Conservation (phyloP, 1,284 basidiomycete genomes). For the Baeospora myosura region DNA sequence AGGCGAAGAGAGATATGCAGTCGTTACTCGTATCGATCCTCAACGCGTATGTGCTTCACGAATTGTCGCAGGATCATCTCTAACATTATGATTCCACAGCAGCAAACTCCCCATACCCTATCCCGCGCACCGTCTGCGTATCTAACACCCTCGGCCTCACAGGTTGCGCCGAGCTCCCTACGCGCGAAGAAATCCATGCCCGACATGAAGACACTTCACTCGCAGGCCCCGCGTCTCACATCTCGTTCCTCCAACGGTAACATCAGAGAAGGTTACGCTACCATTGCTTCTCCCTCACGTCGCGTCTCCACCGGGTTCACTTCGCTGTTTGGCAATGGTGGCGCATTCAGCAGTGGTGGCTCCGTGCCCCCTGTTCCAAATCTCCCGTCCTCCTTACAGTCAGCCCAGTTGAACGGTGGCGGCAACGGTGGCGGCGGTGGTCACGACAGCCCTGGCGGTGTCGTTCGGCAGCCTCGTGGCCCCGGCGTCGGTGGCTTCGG, state of each 20-base stretch:
- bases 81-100: conserved; percentile 25
- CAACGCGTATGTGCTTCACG: conserved; percentile 50
- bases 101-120: conserved; percentile 44
- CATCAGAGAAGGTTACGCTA: conserved; percentile 86
- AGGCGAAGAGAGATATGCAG: conserved; percentile 87
- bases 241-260: conserved; percentile 86
- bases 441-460: conserved; percentile 42
- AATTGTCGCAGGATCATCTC: conserved; percentile 9
- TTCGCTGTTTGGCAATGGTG: conserved; percentile 55
- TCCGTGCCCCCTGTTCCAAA: conserved; percentile 75
- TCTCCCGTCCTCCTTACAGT: conserved; percentile 40
- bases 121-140: conserved; percentile 71
- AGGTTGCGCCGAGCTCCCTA: conserved; percentile 44
- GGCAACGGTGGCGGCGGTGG: conserved; percentile 35
- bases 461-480: conserved; percentile 74
- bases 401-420: conserved; percentile 36
- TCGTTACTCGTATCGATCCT: conserved; percentile 83
- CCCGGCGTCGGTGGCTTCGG: conserved; percentile 68
- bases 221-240: conserved; percentile 71
- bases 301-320: conserved; percentile 64
- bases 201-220: conserved; percentile 79
- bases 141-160: conserved; percentile 46
- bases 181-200: conserved; percentile 96
- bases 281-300: conserved; percentile 74
- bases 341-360: conserved; percentile 29